Percentiles rank a stretch among this genome's conserved stretches.
Conservation (phyloP, 2,329 filamentous ascomycete species). For the Knoxdaviesia capensis region DNA sequence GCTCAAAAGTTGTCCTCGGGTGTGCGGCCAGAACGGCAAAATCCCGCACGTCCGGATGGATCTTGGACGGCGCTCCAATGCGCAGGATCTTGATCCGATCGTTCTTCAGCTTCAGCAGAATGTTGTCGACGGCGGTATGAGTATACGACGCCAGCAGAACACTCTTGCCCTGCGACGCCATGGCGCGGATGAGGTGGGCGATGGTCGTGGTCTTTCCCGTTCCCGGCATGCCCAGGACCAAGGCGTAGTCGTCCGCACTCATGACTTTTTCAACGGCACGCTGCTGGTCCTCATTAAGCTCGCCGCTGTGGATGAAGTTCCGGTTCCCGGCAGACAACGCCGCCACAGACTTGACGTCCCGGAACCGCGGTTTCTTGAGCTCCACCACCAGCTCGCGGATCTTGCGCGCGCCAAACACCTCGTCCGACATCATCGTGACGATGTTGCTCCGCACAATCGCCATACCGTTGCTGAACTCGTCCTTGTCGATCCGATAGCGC, state of each 20-base stretch:
- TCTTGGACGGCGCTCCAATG: conserved; percentile 67
- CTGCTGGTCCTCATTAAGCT: conserved; percentile 74
- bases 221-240: conserved; percentile 96
- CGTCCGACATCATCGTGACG: conserved; percentile 74
- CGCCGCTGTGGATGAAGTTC: conserved; percentile 14
- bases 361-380: conserved; percentile 53
- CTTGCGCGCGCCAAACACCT: conserved; percentile 47
- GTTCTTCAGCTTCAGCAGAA: conserved; percentile 71
- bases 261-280: conserved; percentile 85
- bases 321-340: conserved; percentile 11
- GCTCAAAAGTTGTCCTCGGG: conserved; percentile 58
- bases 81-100: conserved; percentile 64
- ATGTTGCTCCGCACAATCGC: conserved; percentile 86
- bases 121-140: conserved; percentile 95
- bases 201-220: conserved; percentile 98
- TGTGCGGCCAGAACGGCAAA: conserved; percentile 65
- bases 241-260: conserved; percentile 81
- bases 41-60: conserved; percentile 70
- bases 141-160: conserved; percentile 91
- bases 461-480: conserved; percentile 98
- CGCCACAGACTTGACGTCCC: conserved; percentile 37
- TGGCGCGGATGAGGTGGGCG: conserved; percentile 81
- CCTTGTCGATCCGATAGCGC: conserved; percentile 79
- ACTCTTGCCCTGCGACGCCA: conserved; percentile 77
- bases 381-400: conserved; percentile 69